phyloP scores from a whole-genome alignment of 169 alveolate genomes.

The Eimeria sp. region DNA sequence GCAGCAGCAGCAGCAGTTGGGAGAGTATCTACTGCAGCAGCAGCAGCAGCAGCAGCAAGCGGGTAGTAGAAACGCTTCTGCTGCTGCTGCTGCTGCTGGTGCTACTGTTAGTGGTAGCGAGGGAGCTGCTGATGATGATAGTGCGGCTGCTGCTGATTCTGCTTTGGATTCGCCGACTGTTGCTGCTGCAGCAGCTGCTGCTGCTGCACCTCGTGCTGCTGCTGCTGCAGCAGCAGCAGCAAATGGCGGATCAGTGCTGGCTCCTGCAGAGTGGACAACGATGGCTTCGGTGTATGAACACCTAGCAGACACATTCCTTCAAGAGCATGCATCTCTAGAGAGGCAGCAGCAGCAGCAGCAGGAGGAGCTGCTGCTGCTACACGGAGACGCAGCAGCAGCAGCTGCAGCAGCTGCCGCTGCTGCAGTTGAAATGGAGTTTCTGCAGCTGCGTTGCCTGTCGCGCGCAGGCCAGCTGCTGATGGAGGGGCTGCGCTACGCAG shows the following conservation, averaged over 20 bases:
- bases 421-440: background rate
- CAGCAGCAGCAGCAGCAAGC: slow-evolving; percentile 27
- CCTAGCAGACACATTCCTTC: slow-evolving; percentile 64
- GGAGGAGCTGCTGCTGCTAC: slow-evolving; percentile 66
- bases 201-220: background rate
- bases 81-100: too few relatives aligned
- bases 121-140: too few relatives aligned
- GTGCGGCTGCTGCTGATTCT: background rate
- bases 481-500: slow-evolving; percentile 66
- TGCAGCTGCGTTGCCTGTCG: slow-evolving; percentile 33
- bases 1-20: slow-evolving; percentile 46
- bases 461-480: slow-evolving; percentile 77
- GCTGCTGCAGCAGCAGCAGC: slow-evolving; percentile 33
- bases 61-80: too few relatives aligned
- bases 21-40: background rate
- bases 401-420: slow-evolving; percentile 49
- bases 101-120: too few relatives aligned
- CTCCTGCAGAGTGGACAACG: slow-evolving; percentile 32
- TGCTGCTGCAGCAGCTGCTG: background rate
- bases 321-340: slow-evolving; percentile 39
- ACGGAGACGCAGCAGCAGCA: slow-evolving; percentile 40
- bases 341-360: slow-evolving; percentile 80
- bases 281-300: slow-evolving; percentile 69
- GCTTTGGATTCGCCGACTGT: background rate
- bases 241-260: background rate